Evolutionary conservation across 495 filamentous ascomycete species (phyloP), one percentile per base, ranked within the genome.

Genomic region (Aspergillus heteromorphus): DNA sequence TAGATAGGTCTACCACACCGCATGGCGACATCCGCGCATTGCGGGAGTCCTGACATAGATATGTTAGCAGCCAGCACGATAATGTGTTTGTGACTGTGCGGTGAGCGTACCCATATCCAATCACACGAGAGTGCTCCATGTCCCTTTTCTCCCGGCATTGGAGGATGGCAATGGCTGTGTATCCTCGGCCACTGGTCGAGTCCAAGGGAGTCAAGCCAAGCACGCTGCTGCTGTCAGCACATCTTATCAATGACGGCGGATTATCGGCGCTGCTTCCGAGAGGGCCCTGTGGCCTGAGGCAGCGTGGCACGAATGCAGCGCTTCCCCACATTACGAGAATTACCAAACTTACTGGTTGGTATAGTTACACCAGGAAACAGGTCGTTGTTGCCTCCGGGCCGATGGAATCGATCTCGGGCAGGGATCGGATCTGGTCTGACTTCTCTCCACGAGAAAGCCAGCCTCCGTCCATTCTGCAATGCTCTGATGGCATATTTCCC

Each of bases 21-120:
- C 78, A 82, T 49, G 64, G 59, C 11, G 73, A 71, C 41, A 81
- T 64, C 45, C 69, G 72, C 31, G 79, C 81, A 54, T 74, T 71
- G 25, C 62, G 59, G 10, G 75, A 66, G 58, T 83, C 77, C 80
- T 83, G 56, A 48, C 8, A 34, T 8, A 42, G 9, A 47, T 21
- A 29, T 27, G 51, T 47, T 23, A 57, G 27, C 17, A n/a, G n/a
- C n/a, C n/a, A n/a, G n/a, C n/a, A n/a, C n/a, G n/a, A n/a, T n/a
- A n/a, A n/a, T n/a, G n/a, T n/a, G n/a, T n/a, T n/a, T n/a, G n/a
- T n/a, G n/a, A n/a, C n/a, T n/a, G n/a, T n/a, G n/a, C n/a, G n/a
- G 18, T 11, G 13, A 6, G 31, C 59, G 16, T 57, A 60, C 63
- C 63, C 63, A 65, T 29, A 60, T 51, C 17, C 36, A 45, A 54